Base-by-base conservation (phyloP, 1,284 basidiomycete genomes). In the Cryptococcus sp. region DNA sequence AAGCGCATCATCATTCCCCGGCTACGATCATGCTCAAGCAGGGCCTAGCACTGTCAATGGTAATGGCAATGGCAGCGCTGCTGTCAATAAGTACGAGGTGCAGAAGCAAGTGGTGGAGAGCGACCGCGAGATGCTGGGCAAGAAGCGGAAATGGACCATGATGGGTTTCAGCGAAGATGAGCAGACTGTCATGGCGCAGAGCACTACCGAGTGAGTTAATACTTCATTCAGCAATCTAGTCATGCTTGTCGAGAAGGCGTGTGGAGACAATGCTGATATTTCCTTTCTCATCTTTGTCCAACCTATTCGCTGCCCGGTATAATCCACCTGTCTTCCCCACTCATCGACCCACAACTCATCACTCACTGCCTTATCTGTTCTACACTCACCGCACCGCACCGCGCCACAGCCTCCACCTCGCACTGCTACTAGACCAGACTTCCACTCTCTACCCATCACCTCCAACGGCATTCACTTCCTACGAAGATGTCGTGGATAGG, bases 361-460 rank as follows among this genome's bases (percentile, higher is more conserved):
- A 44, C 25, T 52, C 4, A 52, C 39, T 22, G 6, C 34, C 3
- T 41, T 34, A 46, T 22, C 13, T 39, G 19, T 17, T 16, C 1
- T 5, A 5, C 20, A 20, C 7, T 19, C 10, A 19, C 47, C 16
- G 38, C 26, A 37, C 4, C 29, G 13, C 46, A 17, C 51, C 26
- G 15, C 17, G 40, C 20, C 17, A 15, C 57, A 75, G 74, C 13
- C 48, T 73, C 37, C 59, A 69, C 41, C 56, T 71, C 13, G 72
- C 75, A 3, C 44, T 77, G 23, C 48, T 64, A 15, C 59, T 70
- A 5, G 75, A 77, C 52, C 75, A 77, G 50, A 40, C 62, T 26
- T 59, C 58, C 15, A 72, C 72, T 1, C 49, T 73, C 1, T 69
- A 58, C 49, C 69, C 75, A 1, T 23, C 63, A 1, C 41, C 56